These are phyloP conservation scores for Kazachstania kunashirensis DNA, from an alignment of 805 yeast genomes.

Conservation along the genomic window DNA sequence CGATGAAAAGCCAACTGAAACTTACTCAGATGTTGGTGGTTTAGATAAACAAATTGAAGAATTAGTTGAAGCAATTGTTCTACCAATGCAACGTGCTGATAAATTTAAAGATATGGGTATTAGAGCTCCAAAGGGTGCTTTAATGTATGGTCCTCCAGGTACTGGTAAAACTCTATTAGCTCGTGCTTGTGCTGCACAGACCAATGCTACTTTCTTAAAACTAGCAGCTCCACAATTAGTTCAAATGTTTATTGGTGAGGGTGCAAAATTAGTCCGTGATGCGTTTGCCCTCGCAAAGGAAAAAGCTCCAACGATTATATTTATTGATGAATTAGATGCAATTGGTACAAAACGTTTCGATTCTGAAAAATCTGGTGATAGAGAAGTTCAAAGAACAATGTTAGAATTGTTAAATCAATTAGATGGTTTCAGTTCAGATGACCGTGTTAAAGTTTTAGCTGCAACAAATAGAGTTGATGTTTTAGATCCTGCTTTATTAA, in stretches of 20 bases:
- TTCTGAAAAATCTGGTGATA: constrained; percentile 93
- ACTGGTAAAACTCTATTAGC: constrained; percentile 97
- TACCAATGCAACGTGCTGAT: constrained; percentile 97
- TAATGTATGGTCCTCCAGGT: constrained; percentile 99
- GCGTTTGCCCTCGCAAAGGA: constrained; percentile 96
- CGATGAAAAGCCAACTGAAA: constrained; percentile 96
- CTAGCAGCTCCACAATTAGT: constrained; percentile 97
- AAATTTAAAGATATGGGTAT: constrained; percentile 90
- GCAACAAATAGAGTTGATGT: constrained; percentile 98
- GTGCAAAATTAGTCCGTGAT: constrained; percentile 94
- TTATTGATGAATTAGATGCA: constrained; percentile 97
- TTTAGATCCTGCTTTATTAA: constrained; percentile 92
- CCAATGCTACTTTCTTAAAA: constrained; percentile 92
- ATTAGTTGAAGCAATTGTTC: constrained; percentile 93
- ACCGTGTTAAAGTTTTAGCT: constrained; percentile 91
- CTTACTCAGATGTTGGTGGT: constrained; percentile 96
- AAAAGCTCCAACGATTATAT: constrained; percentile 95
- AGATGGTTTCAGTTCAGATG: constrained; percentile 97
- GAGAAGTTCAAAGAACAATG: constrained; percentile 99
- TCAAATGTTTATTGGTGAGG: constrained; percentile 98
- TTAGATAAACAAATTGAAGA: constrained; percentile 97
- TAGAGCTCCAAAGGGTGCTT: constrained; percentile 96
- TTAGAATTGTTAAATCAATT: constrained; percentile 91
- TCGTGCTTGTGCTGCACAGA: constrained; percentile 97
- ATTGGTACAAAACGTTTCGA: constrained; percentile 98